phyloP scores from a whole-genome alignment of 1,139 yeast genomes.

The Yamadazyma triangularis region DNA sequence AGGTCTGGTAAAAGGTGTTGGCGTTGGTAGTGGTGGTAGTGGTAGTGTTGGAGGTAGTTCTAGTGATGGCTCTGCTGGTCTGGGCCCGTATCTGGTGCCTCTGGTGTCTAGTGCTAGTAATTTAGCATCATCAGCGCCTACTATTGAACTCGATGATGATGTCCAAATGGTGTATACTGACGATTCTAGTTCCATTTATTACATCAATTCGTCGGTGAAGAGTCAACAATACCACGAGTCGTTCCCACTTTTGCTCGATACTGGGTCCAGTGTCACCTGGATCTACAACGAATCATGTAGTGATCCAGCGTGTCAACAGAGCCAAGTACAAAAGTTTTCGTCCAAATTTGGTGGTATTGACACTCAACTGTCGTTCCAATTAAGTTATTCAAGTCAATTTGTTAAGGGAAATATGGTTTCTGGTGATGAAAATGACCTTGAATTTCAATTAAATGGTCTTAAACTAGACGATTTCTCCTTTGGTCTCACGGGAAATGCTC shows the following conservation, averaged over 20 bases:
- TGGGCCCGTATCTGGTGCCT: slow-evolving; percentile 6
- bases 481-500: slow-evolving; percentile 53
- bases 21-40: neutral
- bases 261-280: slow-evolving; percentile 67
- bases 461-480: slow-evolving; percentile 39
- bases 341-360: slow-evolving; percentile 14
- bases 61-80: too few species aligned
- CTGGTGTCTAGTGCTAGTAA: slow-evolving; percentile 10
- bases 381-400: slow-evolving; percentile 52
- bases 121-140: slow-evolving; percentile 15
- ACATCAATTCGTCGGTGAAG: slow-evolving; percentile 15
- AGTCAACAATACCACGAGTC: slow-evolving; percentile 27
- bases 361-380: slow-evolving; percentile 26
- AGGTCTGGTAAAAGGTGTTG: neutral
- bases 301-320: slow-evolving; percentile 36
- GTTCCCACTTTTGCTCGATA: slow-evolving; percentile 55
- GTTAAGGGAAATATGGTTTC: slow-evolving; percentile 46
- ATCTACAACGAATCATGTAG: slow-evolving; percentile 52
- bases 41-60: neutral
- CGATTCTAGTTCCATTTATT: slow-evolving; percentile 22
- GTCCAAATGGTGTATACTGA: slow-evolving; percentile 25
- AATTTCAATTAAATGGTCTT: slow-evolving; percentile 32
- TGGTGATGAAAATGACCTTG: slow-evolving; percentile 17
- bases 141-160: slow-evolving; percentile 14
- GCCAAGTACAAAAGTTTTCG: slow-evolving; percentile 16